These are phyloP conservation scores for Schizopora paradoxa DNA, from an alignment of 1,284 basidiomycete genomes.

Conservation along the genomic window DNA sequence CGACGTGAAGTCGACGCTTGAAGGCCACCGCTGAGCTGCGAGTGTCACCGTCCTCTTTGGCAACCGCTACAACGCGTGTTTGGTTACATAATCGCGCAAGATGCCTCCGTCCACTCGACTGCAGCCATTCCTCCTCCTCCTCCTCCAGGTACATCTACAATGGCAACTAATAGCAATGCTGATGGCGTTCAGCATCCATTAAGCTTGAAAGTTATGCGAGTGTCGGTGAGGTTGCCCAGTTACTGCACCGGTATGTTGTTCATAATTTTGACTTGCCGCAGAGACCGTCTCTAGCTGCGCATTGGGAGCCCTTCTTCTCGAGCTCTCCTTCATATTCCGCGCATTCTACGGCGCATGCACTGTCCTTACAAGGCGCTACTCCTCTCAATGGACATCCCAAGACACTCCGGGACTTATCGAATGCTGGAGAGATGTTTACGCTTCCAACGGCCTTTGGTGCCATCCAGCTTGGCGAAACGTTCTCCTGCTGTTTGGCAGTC, in stretches of 20 bases:
- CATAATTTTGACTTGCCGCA: slow-evolving; percentile 27
- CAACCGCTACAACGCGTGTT: no score
- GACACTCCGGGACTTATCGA: slow-evolving; percentile 71
- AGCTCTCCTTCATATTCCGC: slow-evolving; percentile 73
- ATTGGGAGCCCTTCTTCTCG: slow-evolving; percentile 82
- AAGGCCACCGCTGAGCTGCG: no score
- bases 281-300: slow-evolving; percentile 67
- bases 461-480: slow-evolving; percentile 78
- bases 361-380: slow-evolving; percentile 67
- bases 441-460: slow-evolving; percentile 73
- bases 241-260: slow-evolving; percentile 16
- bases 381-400: slow-evolving; percentile 71
- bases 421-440: slow-evolving; percentile 65
- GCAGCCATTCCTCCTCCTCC: no score
- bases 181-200: slow-evolving; percentile 51
- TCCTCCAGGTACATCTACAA: neutral
- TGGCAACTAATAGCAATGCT: slow-evolving; percentile 34
- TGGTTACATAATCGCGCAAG: no score
- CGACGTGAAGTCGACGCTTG: no score
- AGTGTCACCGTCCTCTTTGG: no score
- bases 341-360: slow-evolving; percentile 67
- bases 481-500: slow-evolving; percentile 70
- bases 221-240: slow-evolving; percentile 58
- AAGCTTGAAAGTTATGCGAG: slow-evolving; percentile 76
- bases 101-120: no score